A percentile compares a stretch with the other conserved stretches of the same genome.
These are phyloP conservation scores for Magnusiomyces ingens DNA, from an alignment of 1,139 yeast genomes.

Conservation along the genomic window DNA sequence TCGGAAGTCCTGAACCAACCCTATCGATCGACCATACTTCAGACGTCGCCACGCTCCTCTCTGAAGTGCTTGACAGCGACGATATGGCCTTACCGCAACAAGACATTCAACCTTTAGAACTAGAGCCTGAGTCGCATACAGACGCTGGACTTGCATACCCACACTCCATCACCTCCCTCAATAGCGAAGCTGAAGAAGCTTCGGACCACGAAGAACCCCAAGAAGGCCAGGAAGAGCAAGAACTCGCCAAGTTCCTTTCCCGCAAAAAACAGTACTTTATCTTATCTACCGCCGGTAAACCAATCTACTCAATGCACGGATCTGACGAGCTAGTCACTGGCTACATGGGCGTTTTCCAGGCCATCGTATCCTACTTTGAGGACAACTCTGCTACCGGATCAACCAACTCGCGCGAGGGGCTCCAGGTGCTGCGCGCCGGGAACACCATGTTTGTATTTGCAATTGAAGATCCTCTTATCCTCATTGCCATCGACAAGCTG, in stretches of 20 bases:
- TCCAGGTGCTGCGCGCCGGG: conserved; percentile 28
- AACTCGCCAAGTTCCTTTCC: conserved; percentile 36
- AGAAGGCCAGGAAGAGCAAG: conserved; percentile 15
- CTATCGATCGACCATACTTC: conserved; percentile 14
- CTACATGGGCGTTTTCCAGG: conserved; percentile 58
- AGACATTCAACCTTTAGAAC: not conserved
- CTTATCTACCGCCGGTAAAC: conserved; percentile 89
- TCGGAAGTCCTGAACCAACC: conserved; percentile 15
- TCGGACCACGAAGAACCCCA: conserved; percentile 7
- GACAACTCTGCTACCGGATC: not conserved
- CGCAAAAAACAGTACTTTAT: conserved; percentile 68
- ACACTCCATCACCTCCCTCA: conserved; percentile 3
- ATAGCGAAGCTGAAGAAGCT: not conserved
- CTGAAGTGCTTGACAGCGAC: conserved; percentile 23
- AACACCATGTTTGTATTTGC: conserved; percentile 52
- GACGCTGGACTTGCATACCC: conserved; percentile 5
- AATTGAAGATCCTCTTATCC: conserved; percentile 60
- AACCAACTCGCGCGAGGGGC: conserved; percentile 17
- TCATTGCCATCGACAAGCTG: conserved; percentile 62
- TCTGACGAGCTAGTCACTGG: conserved; percentile 64
- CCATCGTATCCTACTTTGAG: conserved; percentile 57
- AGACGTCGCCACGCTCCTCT: conserved; percentile 23
- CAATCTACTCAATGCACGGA: conserved; percentile 78
- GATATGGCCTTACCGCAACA: not conserved
- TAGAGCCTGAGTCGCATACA: conserved; percentile 2